phyloP scores from a whole-genome alignment of 2,329 filamentous ascomycete species.

The Allantophomopsis lycopodina region DNA sequence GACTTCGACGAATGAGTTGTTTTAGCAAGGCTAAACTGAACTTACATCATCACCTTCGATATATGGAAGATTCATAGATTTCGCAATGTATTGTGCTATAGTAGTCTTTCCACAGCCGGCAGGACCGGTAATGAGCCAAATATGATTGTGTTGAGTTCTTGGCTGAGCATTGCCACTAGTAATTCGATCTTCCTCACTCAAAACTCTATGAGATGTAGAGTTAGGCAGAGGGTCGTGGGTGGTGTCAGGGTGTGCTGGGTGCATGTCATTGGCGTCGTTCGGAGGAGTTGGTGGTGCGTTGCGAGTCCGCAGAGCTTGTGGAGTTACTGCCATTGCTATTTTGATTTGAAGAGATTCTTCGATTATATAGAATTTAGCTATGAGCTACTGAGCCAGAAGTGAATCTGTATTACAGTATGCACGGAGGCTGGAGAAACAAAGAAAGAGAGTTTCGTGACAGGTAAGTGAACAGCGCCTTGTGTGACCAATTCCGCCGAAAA shows the following conservation, averaged over 20 bases:
- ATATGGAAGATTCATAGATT: constrained; percentile 51
- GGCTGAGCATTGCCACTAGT: constrained; percentile 9
- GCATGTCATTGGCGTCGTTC: not conserved
- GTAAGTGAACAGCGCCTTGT: too few relatives aligned
- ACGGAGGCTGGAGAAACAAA: too few relatives aligned
- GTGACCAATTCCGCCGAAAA: too few relatives aligned
- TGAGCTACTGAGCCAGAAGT: too few relatives aligned
- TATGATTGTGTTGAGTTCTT: constrained; percentile 38
- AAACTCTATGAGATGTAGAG: not conserved
- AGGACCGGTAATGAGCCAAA: constrained; percentile 70
- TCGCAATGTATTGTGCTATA: constrained; percentile 51
- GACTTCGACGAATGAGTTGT: not conserved
- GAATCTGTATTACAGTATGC: too few relatives aligned
- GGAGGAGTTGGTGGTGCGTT: not conserved
- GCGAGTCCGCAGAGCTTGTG: too few relatives aligned
- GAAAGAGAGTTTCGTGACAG: too few relatives aligned
- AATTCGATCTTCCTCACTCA: not conserved
- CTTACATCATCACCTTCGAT: constrained; percentile 68
- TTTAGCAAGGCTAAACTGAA: constrained; percentile 17
- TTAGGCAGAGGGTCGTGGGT: not conserved
- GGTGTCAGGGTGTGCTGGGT: not conserved
- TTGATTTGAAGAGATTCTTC: too few relatives aligned
- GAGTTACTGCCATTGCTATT: too few relatives aligned
- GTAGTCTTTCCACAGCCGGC: constrained; percentile 73
- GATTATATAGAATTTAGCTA: too few relatives aligned